A percentile compares a stretch with the other conserved stretches of the same genome.
Evolutionary conservation across 768 basidiomycete species (phyloP).

Genomic region (Lenzites betulinus): DNA sequence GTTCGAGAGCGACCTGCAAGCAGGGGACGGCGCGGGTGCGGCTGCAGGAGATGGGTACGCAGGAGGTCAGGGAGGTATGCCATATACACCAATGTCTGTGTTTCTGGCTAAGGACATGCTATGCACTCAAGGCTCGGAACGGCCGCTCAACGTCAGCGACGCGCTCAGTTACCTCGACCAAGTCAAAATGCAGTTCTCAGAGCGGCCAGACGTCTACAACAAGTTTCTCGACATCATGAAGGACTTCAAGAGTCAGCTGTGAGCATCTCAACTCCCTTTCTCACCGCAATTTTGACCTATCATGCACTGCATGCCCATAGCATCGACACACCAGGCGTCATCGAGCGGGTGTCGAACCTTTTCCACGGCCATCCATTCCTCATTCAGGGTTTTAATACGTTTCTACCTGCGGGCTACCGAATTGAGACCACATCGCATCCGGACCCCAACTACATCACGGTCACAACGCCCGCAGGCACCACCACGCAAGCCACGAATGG

Average conservation of each 20-base stretch:
- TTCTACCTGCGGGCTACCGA: slow-evolving; percentile 91
- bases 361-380: slow-evolving; percentile 89
- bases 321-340: slow-evolving; percentile 97
- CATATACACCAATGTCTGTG: too few species aligned
- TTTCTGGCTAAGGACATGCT: too few species aligned
- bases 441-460: slow-evolving; percentile 69
- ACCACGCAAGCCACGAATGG: slow-evolving; percentile 35
- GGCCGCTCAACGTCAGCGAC: slow-evolving; percentile 62
- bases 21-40: neutral
- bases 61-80: neutral
- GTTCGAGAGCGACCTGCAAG: neutral
- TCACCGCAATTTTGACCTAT: neutral
- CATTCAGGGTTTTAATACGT: slow-evolving; percentile 98
- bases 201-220: slow-evolving; percentile 65
- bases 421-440: slow-evolving; percentile 77
- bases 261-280: slow-evolving; percentile 19
- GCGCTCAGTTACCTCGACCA: slow-evolving; percentile 65
- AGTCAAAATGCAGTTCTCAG: slow-evolving; percentile 61
- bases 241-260: slow-evolving; percentile 71
- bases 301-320: slow-evolving; percentile 42
- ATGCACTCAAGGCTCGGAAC: slow-evolving; percentile 27
- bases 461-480: slow-evolving; percentile 74
- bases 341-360: slow-evolving; percentile 89
- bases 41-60: neutral
- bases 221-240: slow-evolving; percentile 72